A percentile compares a stretch with the other conserved stretches of the same genome.
These are phyloP conservation scores for Coelastrella sp. DNA, from an alignment of 139 green algal species.

Conservation along the genomic window DNA sequence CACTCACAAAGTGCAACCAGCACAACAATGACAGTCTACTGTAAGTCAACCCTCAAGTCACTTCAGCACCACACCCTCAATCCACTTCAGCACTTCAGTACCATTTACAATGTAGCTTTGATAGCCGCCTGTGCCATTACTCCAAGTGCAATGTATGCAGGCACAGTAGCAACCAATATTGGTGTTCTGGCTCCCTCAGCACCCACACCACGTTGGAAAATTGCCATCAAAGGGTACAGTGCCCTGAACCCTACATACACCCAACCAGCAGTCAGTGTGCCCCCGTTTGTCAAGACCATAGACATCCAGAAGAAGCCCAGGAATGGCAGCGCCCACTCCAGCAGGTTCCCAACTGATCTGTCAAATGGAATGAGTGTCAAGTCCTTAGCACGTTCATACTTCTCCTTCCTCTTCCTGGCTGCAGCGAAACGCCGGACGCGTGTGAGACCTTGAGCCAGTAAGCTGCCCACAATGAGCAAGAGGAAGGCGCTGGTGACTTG, in stretches of 20 bases:
- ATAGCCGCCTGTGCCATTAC: background rate
- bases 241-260: conserved; percentile 13
- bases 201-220: background rate
- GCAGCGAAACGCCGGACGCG: background rate
- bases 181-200: background rate
- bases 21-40: background rate
- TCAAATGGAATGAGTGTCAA: conserved; percentile 10
- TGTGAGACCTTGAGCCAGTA: background rate
- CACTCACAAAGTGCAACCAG: background rate
- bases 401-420: conserved; percentile 1
- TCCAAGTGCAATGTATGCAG: conserved; percentile 13
- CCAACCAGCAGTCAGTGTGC: conserved; percentile 1
- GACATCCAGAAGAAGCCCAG: conserved; percentile 31
- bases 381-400: conserved; percentile 15
- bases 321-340: conserved; percentile 7
- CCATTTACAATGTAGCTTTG: background rate
- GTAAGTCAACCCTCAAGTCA: background rate
- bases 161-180: conserved; percentile 30
- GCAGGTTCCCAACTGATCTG: conserved; percentile 20
- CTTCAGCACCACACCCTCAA: background rate
- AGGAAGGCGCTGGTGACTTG: conserved; percentile 16
- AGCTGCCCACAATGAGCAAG: conserved; percentile 3
- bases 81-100: background rate
- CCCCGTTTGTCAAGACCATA: background rate
- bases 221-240: conserved; percentile 1